Base-by-base conservation (phyloP, 106 monocot genomes). In the Agapanthus africanus region DNA sequence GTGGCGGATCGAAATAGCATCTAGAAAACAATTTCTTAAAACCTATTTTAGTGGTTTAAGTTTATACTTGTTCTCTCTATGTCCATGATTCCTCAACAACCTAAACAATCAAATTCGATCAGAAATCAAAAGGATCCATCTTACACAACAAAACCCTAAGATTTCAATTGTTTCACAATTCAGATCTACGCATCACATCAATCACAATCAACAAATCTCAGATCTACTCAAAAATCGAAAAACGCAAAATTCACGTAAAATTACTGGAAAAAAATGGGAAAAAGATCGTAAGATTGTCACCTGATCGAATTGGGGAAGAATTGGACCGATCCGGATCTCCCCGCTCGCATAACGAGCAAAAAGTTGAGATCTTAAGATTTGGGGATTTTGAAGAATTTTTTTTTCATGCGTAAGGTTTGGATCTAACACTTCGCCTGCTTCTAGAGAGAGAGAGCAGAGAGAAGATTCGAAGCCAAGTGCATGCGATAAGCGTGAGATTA, bases 261-360 rank as follows among this genome's bases (percentile, higher is more conserved):
- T 44, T 18, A 44, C 27, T 6, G 14, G 7, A n/a, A n/a, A n/a
- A n/a, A 66, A n/a, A n/a, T n/a, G n/a, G n/a, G n/a, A 36, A 7
- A 37, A 19, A 15, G 40, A 22, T 19, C 13, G 37, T 6, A 25
- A 66, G 27, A 41, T 44, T 14, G 11, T 28, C 13, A 66, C 66
- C 66, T 66, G 37, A 44, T 66, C 28, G 40, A 44, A 66, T 66
- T 33, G 21, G 42, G 30, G 30, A 30, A 33, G 66, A 11, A 66
- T 31, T 66, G 66, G 16, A 28, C 27, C 66, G 42, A 66, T 28
- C 40, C 66, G 42, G 28, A 42, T 22, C 66, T 66, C 42, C 66
- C 38, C 66, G 42, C 40, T 66, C 42, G 27, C 66, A 44, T 40
- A 42, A 64, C 66, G 28, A 66, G 66, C 40, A 44, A 6, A 41